Base-by-base conservation (phyloP, 352 stramenopile species). In the Plasmopara muralis region DNA sequence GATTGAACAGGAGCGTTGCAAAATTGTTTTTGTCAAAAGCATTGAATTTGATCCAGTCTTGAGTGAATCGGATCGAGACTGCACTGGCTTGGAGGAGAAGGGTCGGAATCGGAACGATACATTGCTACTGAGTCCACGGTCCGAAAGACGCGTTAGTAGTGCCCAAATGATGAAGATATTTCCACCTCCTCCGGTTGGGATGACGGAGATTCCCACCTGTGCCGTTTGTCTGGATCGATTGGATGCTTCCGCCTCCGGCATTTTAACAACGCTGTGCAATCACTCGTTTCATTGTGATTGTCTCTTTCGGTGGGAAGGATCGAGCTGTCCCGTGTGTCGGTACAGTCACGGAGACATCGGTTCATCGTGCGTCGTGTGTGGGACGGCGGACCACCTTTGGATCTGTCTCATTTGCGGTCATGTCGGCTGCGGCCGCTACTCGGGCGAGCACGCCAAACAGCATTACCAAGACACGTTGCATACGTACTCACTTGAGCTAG, bases 241-340 rank as follows among this genome's bases (percentile, higher is more conserved):
- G 45, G 87, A 96, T 38, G 75, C 78, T 30, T 89, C 83, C 12
- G 83, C 77, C 5, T 95, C 83, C 0, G 82, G 85, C 4, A 96
- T 98, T 57, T 72, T 99, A 18, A 98, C 95, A 29, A 99, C 96
- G 20, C 78, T 98, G 43, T 99, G 96, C 70, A 98, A 99, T 66
- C 96, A 99, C 72, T 97, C 88, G 15, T 99, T 99, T 65, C 96
- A 99, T 73, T 95, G 95, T 48, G 87, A 98, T 56, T 99, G 96
- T 64, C 67, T 98, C 2, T 87, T 93, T 54, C 86, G 87, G 47
- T 98, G 93, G 85, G 81, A 97, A 75, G 94, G 95, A 49, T 95
- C 88, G 43, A 96, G 89, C 38, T 99, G 96, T 56, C 94, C 95
- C 0, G 95, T 99, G 35, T 99, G 96, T 68, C 78, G 95, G 46